Evolutionary conservation across 257 asterid species (phyloP).

Genomic region (Buddleja alternifolia): DNA sequence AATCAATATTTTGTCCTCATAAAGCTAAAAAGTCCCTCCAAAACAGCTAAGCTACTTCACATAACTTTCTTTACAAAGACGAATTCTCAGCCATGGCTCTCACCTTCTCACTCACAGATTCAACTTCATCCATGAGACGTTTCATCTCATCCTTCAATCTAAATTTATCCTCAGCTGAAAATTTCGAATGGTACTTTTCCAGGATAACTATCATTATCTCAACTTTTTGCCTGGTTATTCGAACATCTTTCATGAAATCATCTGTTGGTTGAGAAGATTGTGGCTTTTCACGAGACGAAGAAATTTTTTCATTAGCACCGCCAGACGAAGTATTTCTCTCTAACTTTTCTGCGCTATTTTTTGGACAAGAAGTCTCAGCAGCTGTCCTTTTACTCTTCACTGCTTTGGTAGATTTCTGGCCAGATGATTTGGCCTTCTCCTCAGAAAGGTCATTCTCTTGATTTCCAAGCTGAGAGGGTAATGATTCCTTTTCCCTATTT

Average conservation of each 20-base stretch:
- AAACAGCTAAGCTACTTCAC: not conserved
- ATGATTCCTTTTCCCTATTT: conserved; percentile 43
- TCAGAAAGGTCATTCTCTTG: not conserved
- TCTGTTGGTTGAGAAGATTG: conserved; percentile 25
- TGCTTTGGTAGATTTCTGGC: conserved; percentile 18
- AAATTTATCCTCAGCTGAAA: conserved; percentile 32
- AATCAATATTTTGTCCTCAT: not conserved
- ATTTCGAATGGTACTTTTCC: conserved; percentile 4
- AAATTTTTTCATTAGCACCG: not conserved
- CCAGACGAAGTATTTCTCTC: conserved; percentile 30
- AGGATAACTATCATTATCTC: conserved; percentile 22
- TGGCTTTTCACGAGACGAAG: conserved; percentile 19
- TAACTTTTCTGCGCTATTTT: conserved; percentile 18
- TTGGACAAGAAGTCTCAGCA: conserved; percentile 24
- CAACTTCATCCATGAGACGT: conserved; percentile 24
- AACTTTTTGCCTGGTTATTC: conserved; percentile 13
- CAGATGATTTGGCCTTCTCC: conserved; percentile 25
- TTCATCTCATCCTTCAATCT: conserved; percentile 38
- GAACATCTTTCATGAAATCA: conserved; percentile 36
- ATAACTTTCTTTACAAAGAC: conserved; percentile 1
- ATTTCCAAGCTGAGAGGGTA: conserved; percentile 24
- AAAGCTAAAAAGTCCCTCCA: not conserved
- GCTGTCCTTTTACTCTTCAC: conserved; percentile 30
- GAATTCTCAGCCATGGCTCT: conserved; percentile 26
- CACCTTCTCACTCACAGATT: conserved; percentile 34